phyloP scores from a whole-genome alignment of 1,284 basidiomycete genomes.

The Naganishia sp. region DNA sequence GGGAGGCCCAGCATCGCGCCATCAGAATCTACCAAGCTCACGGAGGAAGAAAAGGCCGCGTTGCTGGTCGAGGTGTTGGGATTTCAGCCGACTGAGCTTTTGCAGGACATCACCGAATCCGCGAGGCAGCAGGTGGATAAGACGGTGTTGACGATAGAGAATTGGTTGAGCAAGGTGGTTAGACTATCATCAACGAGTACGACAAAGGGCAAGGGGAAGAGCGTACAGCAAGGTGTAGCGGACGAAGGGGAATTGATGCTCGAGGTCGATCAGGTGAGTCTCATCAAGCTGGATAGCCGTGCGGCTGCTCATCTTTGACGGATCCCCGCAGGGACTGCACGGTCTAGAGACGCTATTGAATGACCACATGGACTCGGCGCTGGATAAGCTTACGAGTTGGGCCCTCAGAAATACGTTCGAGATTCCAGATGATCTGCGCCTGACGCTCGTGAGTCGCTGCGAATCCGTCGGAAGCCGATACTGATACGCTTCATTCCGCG shows the following conservation, averaged over 20 bases:
- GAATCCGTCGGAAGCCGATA: background rate
- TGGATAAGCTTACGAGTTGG: conserved; percentile 53
- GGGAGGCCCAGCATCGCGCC: background rate
- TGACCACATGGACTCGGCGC: conserved; percentile 50
- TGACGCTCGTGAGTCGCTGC: conserved; percentile 48
- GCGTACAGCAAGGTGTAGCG: background rate
- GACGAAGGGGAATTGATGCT: conserved; percentile 25
- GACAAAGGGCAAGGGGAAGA: background rate
- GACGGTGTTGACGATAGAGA: conserved; percentile 42
- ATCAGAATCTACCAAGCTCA: background rate
- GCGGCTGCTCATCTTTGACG: background rate
- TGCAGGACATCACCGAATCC: conserved; percentile 46
- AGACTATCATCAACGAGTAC: conserved; percentile 9
- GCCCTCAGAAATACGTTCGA: conserved; percentile 52
- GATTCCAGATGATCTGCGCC: conserved; percentile 46
- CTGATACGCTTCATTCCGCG: background rate
- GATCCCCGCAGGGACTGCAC: conserved; percentile 42
- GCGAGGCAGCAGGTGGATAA: conserved; percentile 44
- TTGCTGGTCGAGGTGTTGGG: conserved; percentile 36
- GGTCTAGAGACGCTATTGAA: conserved; percentile 53
- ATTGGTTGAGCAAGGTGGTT: conserved; percentile 36
- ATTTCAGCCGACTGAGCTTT: conserved; percentile 43
- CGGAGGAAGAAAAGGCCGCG: conserved; percentile 19
- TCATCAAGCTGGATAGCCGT: background rate
- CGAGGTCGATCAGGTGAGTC: conserved; percentile 21